Percentiles rank a stretch among this genome's conserved stretches.
These are phyloP conservation scores for Neofusicoccum sp. DNA, from an alignment of 2,329 filamentous ascomycete species.

Conservation along the genomic window DNA sequence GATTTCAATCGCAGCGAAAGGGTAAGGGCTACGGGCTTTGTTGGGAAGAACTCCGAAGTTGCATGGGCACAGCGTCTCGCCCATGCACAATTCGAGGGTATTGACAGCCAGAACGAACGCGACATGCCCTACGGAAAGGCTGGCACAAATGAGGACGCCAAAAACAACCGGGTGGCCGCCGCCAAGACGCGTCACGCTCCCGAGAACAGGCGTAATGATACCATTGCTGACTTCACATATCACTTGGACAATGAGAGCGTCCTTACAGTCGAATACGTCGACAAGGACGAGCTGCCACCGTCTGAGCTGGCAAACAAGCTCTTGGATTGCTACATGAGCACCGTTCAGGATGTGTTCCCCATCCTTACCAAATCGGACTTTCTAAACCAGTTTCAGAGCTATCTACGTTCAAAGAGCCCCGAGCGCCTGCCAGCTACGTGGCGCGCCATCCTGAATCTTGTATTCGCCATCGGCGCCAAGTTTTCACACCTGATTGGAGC, in stretches of 20 bases:
- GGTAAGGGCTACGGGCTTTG: constrained; percentile 28
- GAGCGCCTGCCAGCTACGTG: constrained; percentile 27
- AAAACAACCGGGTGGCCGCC: not conserved
- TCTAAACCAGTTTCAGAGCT: constrained; percentile 31
- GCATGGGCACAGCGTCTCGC: constrained; percentile 30
- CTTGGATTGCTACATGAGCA: constrained; percentile 36
- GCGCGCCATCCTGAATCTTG: constrained; percentile 39
- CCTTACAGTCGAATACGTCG: constrained; percentile 28
- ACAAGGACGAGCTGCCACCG: constrained; percentile 35
- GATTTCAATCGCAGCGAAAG: constrained; percentile 25
- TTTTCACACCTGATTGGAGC: constrained; percentile 32
- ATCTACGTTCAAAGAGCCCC: constrained; percentile 24
- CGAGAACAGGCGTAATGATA: not conserved
- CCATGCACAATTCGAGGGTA: constrained; percentile 19
- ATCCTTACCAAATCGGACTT: constrained; percentile 37
- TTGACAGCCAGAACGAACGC: not conserved
- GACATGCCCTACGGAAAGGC: not conserved
- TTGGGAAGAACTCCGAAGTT: constrained; percentile 27
- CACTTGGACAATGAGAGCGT: constrained; percentile 32
- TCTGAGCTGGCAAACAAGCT: constrained; percentile 32
- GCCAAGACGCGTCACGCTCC: not conserved
- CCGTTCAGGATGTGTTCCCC: constrained; percentile 40
- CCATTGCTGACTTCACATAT: constrained; percentile 5
- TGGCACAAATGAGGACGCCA: not conserved
- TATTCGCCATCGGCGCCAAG: constrained; percentile 42